phyloP scores from a whole-genome alignment of 495 filamentous ascomycete genomes.

The Aspergillus baeticus region DNA sequence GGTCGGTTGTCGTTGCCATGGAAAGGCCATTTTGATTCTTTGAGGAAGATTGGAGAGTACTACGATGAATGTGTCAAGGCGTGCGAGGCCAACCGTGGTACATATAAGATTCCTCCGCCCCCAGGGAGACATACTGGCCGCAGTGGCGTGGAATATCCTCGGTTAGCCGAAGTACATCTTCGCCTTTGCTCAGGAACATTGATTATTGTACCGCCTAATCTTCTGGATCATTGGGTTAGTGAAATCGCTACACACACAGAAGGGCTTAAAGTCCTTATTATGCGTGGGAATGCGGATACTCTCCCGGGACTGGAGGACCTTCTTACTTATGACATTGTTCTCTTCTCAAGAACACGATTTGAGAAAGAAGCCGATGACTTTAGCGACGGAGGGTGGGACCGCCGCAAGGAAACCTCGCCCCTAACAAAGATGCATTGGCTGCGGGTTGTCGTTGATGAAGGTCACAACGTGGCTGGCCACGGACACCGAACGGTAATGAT shows the following conservation, averaged over 20 bases:
- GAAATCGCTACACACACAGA: conserved; percentile 68
- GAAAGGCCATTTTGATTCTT: conserved; percentile 55
- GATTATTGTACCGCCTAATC: conserved; percentile 52
- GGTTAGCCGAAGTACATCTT: conserved; percentile 48
- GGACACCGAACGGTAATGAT: conserved; percentile 63
- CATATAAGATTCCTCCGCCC: conserved; percentile 53
- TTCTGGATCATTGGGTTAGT: conserved; percentile 55
- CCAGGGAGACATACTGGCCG: conserved; percentile 43
- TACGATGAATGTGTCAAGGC: conserved; percentile 51
- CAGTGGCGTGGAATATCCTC: conserved; percentile 39
- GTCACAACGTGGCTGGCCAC: conserved; percentile 69
- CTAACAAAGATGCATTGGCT: conserved; percentile 76
- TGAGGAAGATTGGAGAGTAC: conserved; percentile 30
- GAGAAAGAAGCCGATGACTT: conserved; percentile 54
- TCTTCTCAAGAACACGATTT: conserved; percentile 75
- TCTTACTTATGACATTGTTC: conserved; percentile 69
- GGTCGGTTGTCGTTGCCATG: conserved; percentile 68
- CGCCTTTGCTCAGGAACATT: conserved; percentile 65
- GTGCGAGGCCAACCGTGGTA: conserved; percentile 52
- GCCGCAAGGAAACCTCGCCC: conserved; percentile 47
- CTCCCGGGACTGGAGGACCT: conserved; percentile 62
- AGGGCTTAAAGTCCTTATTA: conserved; percentile 61
- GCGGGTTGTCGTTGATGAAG: conserved; percentile 88
- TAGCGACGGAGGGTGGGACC: conserved; percentile 30
- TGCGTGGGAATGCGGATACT: conserved; percentile 48